phyloP scores from a whole-genome alignment of 148 eudicot species.

The Euryodendron excelsum region DNA sequence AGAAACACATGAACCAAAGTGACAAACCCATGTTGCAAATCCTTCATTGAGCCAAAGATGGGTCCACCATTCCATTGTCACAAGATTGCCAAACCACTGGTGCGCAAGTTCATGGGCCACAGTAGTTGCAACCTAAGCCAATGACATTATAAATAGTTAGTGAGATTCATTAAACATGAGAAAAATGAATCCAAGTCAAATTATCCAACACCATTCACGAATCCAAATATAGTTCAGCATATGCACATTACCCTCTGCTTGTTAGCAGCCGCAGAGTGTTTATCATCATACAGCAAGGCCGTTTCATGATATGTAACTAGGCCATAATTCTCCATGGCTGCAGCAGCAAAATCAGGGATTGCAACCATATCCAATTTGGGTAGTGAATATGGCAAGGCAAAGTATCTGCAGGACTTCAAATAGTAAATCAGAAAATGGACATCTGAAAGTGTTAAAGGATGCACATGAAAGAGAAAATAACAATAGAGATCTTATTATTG shows the following conservation, averaged over 20 bases:
- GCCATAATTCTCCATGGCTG: conserved; percentile 99
- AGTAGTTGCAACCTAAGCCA: conserved; percentile 76
- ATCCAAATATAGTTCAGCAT: not conserved
- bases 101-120: conserved; percentile 98
- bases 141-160: not conserved
- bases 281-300: conserved; percentile 88
- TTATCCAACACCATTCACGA: not conserved
- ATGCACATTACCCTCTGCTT: conserved; percentile 77
- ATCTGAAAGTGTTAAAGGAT: not conserved
- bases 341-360: conserved; percentile 97
- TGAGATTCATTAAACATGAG: conserved; percentile 6
- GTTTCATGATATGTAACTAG: conserved; percentile 92
- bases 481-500: not conserved
- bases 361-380: conserved; percentile 98
- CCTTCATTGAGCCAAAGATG: conserved; percentile 98
- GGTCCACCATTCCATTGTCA: conserved; percentile 99
- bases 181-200: conserved; percentile 1
- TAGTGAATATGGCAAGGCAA: conserved; percentile 79
- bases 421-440: conserved; percentile 5
- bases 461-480: not conserved
- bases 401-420: conserved; percentile 48
- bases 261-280: conserved; percentile 92
- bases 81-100: conserved; percentile 99
- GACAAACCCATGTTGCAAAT: conserved; percentile 90
- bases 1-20: not conserved